A percentile compares a stretch with the other conserved stretches of the same genome.
phyloP scores from a whole-genome alignment of 169 alveolate species.

The Cryptosporidium canis region DNA sequence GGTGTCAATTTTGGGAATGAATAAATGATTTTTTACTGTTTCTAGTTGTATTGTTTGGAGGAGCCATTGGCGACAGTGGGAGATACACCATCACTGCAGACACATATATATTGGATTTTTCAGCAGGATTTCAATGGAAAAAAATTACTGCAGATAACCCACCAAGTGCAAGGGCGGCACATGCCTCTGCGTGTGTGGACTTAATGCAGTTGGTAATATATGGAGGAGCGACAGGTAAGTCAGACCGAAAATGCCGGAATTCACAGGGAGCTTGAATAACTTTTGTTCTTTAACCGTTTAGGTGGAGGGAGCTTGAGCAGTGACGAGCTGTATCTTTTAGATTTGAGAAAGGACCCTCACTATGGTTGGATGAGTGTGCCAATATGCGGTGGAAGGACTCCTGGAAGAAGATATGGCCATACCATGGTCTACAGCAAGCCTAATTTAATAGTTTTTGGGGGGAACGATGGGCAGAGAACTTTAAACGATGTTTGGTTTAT shows the following conservation, averaged over 20 bases:
- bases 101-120: constrained; percentile 89
- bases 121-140: constrained; percentile 87
- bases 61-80: constrained; percentile 97
- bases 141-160: constrained; percentile 88
- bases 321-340: constrained; percentile 95
- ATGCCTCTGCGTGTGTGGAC: constrained; percentile 98
- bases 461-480: constrained; percentile 96
- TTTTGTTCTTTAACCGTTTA: neutral
- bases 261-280: neutral
- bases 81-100: constrained; percentile 97
- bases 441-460: constrained; percentile 95
- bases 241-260: neutral
- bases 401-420: constrained; percentile 99
- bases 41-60: constrained; percentile 91
- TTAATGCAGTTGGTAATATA: constrained; percentile 92
- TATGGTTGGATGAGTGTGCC: constrained; percentile 98
- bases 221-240: constrained; percentile 98
- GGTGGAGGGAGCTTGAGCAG: constrained; percentile 96
- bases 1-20: neutral
- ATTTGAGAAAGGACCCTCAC: constrained; percentile 91
- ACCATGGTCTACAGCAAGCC: constrained; percentile 96
- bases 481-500: constrained; percentile 97
- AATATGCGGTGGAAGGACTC: constrained; percentile 93
- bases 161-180: constrained; percentile 99
- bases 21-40: neutral